Evolutionary conservation across 257 asterid species (phyloP), one percentile per base, ranked within the genome.

Genomic region (Nicotiana obtusifolia): DNA sequence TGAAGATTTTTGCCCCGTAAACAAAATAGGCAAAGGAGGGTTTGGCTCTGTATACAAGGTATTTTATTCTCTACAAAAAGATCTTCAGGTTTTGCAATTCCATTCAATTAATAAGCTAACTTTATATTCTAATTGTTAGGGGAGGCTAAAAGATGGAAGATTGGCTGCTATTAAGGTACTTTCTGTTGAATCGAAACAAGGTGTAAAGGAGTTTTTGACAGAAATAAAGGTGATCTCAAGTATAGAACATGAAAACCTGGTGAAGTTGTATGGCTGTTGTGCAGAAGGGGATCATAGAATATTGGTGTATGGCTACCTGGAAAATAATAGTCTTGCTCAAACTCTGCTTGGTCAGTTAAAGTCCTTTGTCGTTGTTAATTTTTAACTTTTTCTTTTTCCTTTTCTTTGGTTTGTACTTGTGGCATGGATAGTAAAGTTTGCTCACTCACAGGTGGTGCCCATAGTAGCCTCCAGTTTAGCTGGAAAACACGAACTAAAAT

Each of bases 1-100:
- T 2, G 89, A 85, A 37, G 86, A 93, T 81, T 95, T 93, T 82
- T 87, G 86, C 33, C 83, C 78, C 30, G 73, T 85, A 30, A 95
- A 93, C 76, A 93, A 90, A 89, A 91, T 95, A 28, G 99, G 99
- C n/a, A 82, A 84, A 87, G 98, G 99, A 65, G 99, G 99, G 28
- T 93, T 95, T 80, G 99, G 99, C 86, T 88, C 92, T 2, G 97
- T 95, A 53, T 95, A 87, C 90, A 93, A 92, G 97, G 98, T 93
- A 88, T 61, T 75, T 37, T 14, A 19, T 20, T 31, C 22, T 69
- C 33, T 22, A 47, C 81, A 20, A 20, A 33, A 17, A 26, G 65
- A 15, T 7, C 64, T 53, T 80, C 59, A 26, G 17, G 47, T 41
- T 30, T 10, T 64, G 80, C 60, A 52, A 33, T 73, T 60, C 60